Conservation (phyloP, 2,329 filamentous ascomycete genomes). For the Phyllosticta citrichinensis region DNA sequence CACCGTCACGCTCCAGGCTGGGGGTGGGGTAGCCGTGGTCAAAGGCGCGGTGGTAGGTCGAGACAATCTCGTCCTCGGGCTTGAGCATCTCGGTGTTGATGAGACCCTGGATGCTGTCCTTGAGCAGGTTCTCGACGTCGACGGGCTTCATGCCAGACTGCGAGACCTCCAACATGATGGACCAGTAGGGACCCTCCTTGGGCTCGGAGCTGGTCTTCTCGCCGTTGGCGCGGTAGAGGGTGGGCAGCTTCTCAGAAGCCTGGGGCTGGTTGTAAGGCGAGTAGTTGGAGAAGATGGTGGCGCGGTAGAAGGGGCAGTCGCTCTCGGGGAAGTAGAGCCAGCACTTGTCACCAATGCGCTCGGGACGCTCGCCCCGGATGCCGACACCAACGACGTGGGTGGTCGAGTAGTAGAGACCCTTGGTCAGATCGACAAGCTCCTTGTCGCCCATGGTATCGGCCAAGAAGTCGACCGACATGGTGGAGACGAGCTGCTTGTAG, state of each 20-base stretch:
- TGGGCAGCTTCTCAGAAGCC: constrained; percentile 72
- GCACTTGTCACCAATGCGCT: constrained; percentile 98
- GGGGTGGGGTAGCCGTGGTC: constrained; percentile 98
- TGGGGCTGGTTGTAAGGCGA: constrained; percentile 95
- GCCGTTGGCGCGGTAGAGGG: constrained; percentile 75
- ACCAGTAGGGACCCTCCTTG: constrained; percentile 95
- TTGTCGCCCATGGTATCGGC: constrained; percentile 80
- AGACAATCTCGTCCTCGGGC: constrained; percentile 86
- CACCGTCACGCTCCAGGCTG: constrained; percentile 86
- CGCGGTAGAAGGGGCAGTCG: constrained; percentile 98
- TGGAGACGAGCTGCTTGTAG: constrained; percentile 88
- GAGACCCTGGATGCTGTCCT: constrained; percentile 88
- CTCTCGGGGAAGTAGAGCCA: constrained; percentile 99
- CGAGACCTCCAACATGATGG: constrained; percentile 97
- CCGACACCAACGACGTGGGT: constrained; percentile 97
- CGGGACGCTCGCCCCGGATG: constrained; percentile 80
- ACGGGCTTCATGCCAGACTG: constrained; percentile 95
- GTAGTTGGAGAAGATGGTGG: constrained; percentile 99
- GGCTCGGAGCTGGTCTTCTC: constrained; percentile 63
- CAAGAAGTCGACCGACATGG: constrained; percentile 89
- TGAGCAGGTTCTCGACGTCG: constrained; percentile 71
- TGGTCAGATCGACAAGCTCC: constrained; percentile 72
- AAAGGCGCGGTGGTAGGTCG: constrained; percentile 95
- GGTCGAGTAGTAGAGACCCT: constrained; percentile 90
- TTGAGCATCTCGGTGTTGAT: constrained; percentile 97